These are phyloP conservation scores for Herpetospermum pedunculosum DNA, from an alignment of 306 rosid species.

Conservation along the genomic window DNA sequence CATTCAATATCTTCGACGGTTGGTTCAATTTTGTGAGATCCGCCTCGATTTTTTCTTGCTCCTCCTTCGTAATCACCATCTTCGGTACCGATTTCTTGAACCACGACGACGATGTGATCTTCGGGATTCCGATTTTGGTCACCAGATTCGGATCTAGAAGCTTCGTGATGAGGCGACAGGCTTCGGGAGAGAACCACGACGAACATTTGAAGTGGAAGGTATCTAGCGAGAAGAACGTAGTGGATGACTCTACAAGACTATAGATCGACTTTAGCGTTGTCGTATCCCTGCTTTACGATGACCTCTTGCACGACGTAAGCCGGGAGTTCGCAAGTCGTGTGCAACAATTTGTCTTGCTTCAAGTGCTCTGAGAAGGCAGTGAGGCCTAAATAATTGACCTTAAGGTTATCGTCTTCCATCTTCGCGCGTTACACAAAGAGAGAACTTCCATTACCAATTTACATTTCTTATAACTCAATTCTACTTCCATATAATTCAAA, in stretches of 20 bases:
- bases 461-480: no score
- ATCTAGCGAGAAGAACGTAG: conserved; percentile 41
- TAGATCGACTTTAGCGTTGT: conserved; percentile 12
- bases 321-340: conserved; percentile 12
- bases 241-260: conserved; percentile 16
- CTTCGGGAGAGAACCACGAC: conserved; percentile 74
- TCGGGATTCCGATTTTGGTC: conserved; percentile 33
- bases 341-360: conserved; percentile 11
- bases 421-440: no score
- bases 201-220: conserved; percentile 78
- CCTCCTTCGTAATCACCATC: conserved; percentile 13
- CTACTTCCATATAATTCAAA: no score
- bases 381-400: conserved; percentile 15
- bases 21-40: conserved; percentile 12
- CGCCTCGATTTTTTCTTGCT: conserved; percentile 22
- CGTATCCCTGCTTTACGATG: conserved; percentile 14
- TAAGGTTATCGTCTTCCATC: conserved; percentile 13
- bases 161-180: conserved; percentile 48
- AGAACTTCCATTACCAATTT: no score
- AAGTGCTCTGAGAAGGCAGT: conserved; percentile 10
- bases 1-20: conserved; percentile 46
- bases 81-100: conserved; percentile 56
- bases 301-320: conserved; percentile 18
- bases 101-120: conserved; percentile 61
- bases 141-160: conserved; percentile 76